These are phyloP conservation scores for Rhizopogon sp. DNA, from an alignment of 768 basidiomycete genomes.

Conservation along the genomic window DNA sequence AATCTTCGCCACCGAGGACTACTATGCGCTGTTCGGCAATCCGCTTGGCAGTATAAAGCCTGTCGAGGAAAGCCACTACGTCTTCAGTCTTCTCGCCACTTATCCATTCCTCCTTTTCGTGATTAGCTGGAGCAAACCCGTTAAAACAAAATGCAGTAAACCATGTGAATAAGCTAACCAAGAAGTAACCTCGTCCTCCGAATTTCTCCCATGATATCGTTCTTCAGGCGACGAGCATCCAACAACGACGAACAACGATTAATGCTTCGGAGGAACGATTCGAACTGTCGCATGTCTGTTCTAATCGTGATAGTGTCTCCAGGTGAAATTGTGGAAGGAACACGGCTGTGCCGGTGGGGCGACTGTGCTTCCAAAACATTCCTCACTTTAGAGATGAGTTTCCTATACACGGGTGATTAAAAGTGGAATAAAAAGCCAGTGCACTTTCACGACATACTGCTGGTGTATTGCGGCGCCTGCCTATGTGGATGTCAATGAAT, in stretches of 20 bases:
- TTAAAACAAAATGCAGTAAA: not conserved
- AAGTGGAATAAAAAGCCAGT: not conserved
- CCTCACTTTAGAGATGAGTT: conserved; percentile 82
- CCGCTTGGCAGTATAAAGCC: conserved; percentile 85
- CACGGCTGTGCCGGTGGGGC: conserved; percentile 44
- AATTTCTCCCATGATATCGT: conserved; percentile 90
- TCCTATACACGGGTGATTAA: conserved; percentile 36
- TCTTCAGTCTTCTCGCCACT: conserved; percentile 82
- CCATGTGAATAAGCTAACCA: conserved; percentile 36
- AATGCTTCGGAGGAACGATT: conserved; percentile 86
- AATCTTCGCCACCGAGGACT: conserved; percentile 66
- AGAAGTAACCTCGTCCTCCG: conserved; percentile 70
- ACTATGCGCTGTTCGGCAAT: conserved; percentile 84
- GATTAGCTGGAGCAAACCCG: conserved; percentile 50
- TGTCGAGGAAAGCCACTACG: conserved; percentile 80
- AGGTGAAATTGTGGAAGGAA: conserved; percentile 37
- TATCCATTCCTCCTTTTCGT: conserved; percentile 87
- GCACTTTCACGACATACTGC: conserved; percentile 35
- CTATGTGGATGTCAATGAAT: conserved; percentile 20
- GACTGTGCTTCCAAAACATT: conserved; percentile 79
- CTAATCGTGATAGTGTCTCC: conserved; percentile 77
- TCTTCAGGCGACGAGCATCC: conserved; percentile 87
- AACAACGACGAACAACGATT: conserved; percentile 73
- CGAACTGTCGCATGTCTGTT: conserved; percentile 81
- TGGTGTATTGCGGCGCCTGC: conserved; percentile 69